Evolutionary conservation across 2,329 filamentous ascomycete species (phyloP), one percentile per base, ranked within the genome.

Genomic region (Paraphaeosphaeria sporulosa): DNA sequence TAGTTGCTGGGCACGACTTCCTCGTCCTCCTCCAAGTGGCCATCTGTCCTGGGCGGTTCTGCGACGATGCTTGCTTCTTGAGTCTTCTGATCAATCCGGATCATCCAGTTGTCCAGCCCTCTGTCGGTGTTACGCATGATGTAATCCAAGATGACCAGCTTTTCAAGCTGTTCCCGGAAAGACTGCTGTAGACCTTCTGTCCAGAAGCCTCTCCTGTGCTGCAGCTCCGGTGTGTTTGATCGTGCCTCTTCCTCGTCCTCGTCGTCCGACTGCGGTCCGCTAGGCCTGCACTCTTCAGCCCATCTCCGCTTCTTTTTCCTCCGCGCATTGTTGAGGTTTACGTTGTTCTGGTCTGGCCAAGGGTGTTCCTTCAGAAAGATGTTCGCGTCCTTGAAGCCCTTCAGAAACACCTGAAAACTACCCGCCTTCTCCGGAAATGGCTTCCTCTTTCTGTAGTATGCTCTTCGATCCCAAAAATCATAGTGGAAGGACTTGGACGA

Each of bases 41-140:
- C 79, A 54, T 89, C 86, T 57, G 83, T 84, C 81, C 84, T 92
- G 73, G 83, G 96, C 12, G 94, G 92, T 61, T 97, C 93, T 0
- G 93, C 93, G 17, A 90, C 89, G 65, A 99, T 92, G 8, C 91
- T 92, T 13, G 95, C 94, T 70, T 90, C 87, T 71, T 95, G 88
- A 2, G 86, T 89, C 68, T 93, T 87, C 85, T 89, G 92, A 77
- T 99, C 94, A 34, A 99, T 92, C 77, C 93, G 95, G 74, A 99
- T 93, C 95, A 99, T 99, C 95, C 95, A 99, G 71, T 99, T 99
- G 76, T 99, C 95, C 58, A 97, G 83, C 1, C 95, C 95, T 79
- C 95, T 87, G 76, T 99, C 95, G 1, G 95, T 99, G 74, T 99
- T 99, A 59, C 95, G 88, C 95, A 99, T 99, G 64, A 99, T 96